A percentile compares a stretch with the other conserved stretches of the same genome.
phyloP scores from a whole-genome alignment of 2,329 filamentous ascomycete species.

The Dothideomycetidae sp. region DNA sequence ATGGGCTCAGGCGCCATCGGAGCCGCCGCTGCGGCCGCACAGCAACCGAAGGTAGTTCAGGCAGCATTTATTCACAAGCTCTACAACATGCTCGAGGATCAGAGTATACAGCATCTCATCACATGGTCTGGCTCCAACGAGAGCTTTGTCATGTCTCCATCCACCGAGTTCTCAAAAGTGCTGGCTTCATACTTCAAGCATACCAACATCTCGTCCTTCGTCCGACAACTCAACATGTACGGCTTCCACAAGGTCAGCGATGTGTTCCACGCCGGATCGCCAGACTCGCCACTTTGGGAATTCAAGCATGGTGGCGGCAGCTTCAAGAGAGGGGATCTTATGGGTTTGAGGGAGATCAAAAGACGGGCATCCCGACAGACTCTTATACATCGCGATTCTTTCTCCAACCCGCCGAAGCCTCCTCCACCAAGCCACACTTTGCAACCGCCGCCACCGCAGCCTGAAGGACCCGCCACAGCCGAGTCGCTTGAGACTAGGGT shows the following conservation, averaged over 20 bases:
- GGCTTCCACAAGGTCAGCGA: slow-evolving; percentile 99
- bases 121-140: slow-evolving; percentile 90
- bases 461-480: slow-evolving; percentile 42
- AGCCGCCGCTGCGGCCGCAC: slow-evolving; percentile 52
- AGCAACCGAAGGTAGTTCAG: slow-evolving; percentile 94
- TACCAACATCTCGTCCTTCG: slow-evolving; percentile 97
- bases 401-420: slow-evolving; percentile 57
- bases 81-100: slow-evolving; percentile 97
- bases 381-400: slow-evolving; percentile 81
- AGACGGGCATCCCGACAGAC: slow-evolving; percentile 84
- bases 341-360: slow-evolving; percentile 88
- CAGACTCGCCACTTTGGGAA: slow-evolving; percentile 91
- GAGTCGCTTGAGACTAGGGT: slow-evolving; percentile 68
- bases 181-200: slow-evolving; percentile 98
- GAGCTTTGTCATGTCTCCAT: slow-evolving; percentile 98
- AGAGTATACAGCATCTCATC: slow-evolving; percentile 83
- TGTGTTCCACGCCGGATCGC: slow-evolving; percentile 88
- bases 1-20: slow-evolving; percentile 31
- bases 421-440: slow-evolving; percentile 45
- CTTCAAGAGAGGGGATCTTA: slow-evolving; percentile 88
- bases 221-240: slow-evolving; percentile 97
- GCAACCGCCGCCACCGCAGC: slow-evolving; percentile 44
- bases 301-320: slow-evolving; percentile 97
- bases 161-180: slow-evolving; percentile 94
- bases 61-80: slow-evolving; percentile 98